These are phyloP conservation scores for Saccharomycopsis javanensis DNA, from an alignment of 805 yeast species.

Conservation along the genomic window DNA sequence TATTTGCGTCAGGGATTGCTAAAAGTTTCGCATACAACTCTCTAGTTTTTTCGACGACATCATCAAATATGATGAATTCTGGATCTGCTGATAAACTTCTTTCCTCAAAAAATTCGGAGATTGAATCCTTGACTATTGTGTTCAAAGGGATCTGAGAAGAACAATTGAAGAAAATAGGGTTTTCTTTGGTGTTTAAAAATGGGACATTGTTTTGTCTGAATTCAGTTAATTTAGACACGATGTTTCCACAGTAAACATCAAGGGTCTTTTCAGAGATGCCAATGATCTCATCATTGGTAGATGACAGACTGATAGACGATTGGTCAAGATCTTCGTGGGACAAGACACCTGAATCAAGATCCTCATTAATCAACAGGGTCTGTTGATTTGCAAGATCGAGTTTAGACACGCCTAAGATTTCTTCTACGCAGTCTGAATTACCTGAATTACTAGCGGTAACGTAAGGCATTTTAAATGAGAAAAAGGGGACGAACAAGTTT, in stretches of 20 bases:
- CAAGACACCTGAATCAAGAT: too few relatives aligned
- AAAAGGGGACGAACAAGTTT: too few relatives aligned
- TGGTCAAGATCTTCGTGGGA: background rate
- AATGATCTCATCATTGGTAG: background rate
- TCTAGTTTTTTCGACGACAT: constrained; percentile 13
- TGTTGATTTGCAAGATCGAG: background rate
- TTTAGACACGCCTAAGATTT: background rate
- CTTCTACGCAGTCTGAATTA: background rate
- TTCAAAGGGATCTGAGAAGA: constrained; percentile 14
- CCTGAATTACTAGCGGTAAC: background rate
- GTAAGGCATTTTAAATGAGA: too few relatives aligned
- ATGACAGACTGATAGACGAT: background rate
- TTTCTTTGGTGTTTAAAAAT: background rate
- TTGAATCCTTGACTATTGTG: constrained; percentile 6
- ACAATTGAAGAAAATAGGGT: constrained; percentile 12
- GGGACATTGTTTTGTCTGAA: constrained; percentile 6
- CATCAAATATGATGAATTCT: constrained; percentile 14
- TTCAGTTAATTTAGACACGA: background rate
- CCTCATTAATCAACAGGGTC: background rate
- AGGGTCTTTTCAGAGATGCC: background rate
- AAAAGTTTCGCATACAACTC: constrained; percentile 9
- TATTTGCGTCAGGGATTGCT: background rate
- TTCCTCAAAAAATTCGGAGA: constrained; percentile 8
- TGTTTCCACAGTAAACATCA: background rate
- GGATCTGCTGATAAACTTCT: constrained; percentile 9